Base-by-base conservation (phyloP, 2,329 filamentous ascomycete genomes). In the Endocalyx cinctus region DNA sequence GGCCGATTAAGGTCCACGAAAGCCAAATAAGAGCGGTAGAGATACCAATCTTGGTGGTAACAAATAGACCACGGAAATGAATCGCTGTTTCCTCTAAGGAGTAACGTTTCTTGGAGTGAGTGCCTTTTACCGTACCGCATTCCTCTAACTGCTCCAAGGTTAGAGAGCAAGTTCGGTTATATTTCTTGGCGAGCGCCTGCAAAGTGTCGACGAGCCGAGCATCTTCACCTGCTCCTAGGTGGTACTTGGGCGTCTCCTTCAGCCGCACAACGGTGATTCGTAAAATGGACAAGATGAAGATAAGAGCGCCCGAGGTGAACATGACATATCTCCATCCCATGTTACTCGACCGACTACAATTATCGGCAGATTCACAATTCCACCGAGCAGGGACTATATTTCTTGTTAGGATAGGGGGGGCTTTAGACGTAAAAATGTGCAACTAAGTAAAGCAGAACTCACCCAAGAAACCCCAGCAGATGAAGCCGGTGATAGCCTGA, bases 1-100 rank as follows among this genome's bases (percentile, higher is more conserved):
- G 67, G 6, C 83, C 82, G 20, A 86, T 83, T 3, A 83, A 51
- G 0, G 74, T 68, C 83, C 83, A 87, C 0, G 75, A 80, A 5
- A 82, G 51, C 74, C 79, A 84, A 41, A 87, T 77, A 38, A 87
- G 59, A 1, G 61, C 41, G 0, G 82, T 87, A 0, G 75, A 81
- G 3, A 79, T 51, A 1, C 63, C 74, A 35, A 86, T 74, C 36
- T 66, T 70, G 33, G 56, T 70, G 1, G 79, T 84, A 0, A 64
- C 60, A 47, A 82, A 87, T 2, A 88, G 69, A 3, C 82, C 82
- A 12, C 66, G 63, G 16, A 87, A 50, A 49, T 88, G 83, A 14
- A 70, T 47, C 4, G 54, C 41, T 5, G 62, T 53, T 29, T 64
- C 54, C 13, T 32, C 39, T 13, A 63, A 26, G 8, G 58, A 58